Base-by-base conservation (phyloP, 2,329 filamentous ascomycete species). In the Pseudocercospora pini-densiflorae region DNA sequence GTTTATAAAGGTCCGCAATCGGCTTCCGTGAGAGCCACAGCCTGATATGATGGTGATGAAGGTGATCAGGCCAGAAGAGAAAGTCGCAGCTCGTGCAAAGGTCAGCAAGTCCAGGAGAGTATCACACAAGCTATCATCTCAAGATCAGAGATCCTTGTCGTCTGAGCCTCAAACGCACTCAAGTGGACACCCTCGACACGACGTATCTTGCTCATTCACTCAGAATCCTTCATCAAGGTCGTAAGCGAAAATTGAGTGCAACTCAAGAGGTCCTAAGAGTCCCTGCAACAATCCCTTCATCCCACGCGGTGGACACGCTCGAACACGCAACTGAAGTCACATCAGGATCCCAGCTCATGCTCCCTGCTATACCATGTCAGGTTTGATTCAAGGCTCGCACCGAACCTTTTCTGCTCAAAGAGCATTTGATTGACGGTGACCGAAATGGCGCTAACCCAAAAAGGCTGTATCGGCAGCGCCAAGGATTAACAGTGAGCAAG, bases 401-500 rank as follows among this genome's bases (percentile, higher is more conserved):
- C 51, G 51, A 19, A 54, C 21, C 51, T 29, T 54, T 24, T 54
- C 21, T 27, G 51, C 51, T n/a, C 12, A 53, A 16, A 23, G 14
- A 53, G 49, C 19, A 27, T 23, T 54, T 54, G 51, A 54, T 29
- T 29, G 51, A 54, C 24, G 51, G 31, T 51, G 29, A 19, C 29
- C 45, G 45, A 31, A 45, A 31, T n/a, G 19, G 47, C 2, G 19
- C 59, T 53, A 23, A 47, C 45, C 55, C 16, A 10, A 6, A 49
- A 47, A 29, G 45, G 62, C 10, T 29, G 23, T 24, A 31, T 55
- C 51, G 23, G 21, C 57, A 43, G 36, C 40, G 57, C 57, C 57
- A 59, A 59, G 57, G 57, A 59, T 43, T 9, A 3, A 29, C 51
- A 23, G 16, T 65, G 63, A 65, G 63, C 63, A 66, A 58, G 60